Evolutionary conservation across 2,329 filamentous ascomycete species (phyloP).

Genomic region (Colletotrichum tropicale): DNA sequence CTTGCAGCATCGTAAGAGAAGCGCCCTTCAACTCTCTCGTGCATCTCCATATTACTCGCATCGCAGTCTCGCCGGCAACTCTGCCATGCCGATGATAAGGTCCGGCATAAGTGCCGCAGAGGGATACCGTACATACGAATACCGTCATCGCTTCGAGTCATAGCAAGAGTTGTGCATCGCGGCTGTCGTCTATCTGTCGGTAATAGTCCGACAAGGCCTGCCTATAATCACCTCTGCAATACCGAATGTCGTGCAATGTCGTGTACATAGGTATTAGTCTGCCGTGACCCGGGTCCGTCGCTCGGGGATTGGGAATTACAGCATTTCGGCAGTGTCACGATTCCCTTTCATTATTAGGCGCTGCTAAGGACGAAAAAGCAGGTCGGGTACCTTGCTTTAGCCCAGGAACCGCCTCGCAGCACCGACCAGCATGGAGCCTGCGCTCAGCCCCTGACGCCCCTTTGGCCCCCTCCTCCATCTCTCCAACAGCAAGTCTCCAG

Average conservation of each 20-base stretch:
- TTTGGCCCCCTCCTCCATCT: neutral
- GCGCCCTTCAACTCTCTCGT: neutral
- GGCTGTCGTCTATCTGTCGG: neutral
- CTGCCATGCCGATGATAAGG: neutral
- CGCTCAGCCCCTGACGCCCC: constrained; percentile 7
- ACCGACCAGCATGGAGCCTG: constrained; percentile 1
- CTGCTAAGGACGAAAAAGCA: neutral
- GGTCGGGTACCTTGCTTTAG: constrained; percentile 13
- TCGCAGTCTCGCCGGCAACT: neutral
- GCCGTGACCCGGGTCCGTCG: neutral
- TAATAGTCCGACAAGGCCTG: constrained; percentile 1
- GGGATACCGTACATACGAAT: neutral
- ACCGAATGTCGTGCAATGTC: neutral
- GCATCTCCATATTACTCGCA: neutral
- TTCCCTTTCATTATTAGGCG: neutral
- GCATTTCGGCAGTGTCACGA: neutral
- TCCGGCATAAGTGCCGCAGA: neutral
- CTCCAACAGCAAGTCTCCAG: neutral
- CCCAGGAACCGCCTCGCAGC: constrained; percentile 1
- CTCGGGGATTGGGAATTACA: neutral
- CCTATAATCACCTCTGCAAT: neutral
- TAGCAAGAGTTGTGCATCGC: neutral
- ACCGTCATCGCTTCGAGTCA: neutral
- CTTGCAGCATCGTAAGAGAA: neutral
- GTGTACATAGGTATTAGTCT: neutral